These are phyloP conservation scores for Penicillium sp. DNA, from an alignment of 2,329 filamentous ascomycete genomes.

Conservation along the genomic window DNA sequence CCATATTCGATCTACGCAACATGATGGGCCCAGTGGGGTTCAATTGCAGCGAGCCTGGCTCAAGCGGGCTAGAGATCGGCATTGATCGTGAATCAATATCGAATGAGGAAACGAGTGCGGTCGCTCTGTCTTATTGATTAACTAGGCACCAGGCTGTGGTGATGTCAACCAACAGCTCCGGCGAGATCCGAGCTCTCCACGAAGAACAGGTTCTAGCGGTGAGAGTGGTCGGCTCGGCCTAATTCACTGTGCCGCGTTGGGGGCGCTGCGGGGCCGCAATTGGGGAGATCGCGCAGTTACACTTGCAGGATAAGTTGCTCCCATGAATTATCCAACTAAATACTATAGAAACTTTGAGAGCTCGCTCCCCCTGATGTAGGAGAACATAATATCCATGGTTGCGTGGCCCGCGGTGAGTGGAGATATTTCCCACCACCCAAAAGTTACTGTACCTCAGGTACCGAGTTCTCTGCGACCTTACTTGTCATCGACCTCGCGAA, in stretches of 20 bases:
- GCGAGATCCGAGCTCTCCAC: background rate
- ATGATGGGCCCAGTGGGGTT: background rate
- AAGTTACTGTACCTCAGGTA: background rate
- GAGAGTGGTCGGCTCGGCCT: background rate
- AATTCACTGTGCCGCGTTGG: background rate
- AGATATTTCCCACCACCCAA: too few relatives aligned
- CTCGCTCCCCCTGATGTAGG: background rate
- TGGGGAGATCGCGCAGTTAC: background rate
- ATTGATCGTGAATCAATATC: too few relatives aligned
- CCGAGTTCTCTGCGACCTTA: background rate
- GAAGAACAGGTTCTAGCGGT: background rate
- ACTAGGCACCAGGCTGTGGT: background rate
- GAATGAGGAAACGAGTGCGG: too few relatives aligned
- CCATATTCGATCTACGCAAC: background rate
- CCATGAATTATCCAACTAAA: too few relatives aligned
- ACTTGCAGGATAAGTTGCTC: background rate
- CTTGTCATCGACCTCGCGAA: slow-evolving; percentile 26
- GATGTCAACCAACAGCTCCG: background rate
- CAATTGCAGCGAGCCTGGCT: background rate
- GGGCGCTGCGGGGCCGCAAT: background rate
- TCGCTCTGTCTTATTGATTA: background rate
- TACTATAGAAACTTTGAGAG: background rate
- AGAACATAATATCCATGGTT: background rate
- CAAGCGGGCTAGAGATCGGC: too few relatives aligned
- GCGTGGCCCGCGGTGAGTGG: background rate